Evolutionary conservation across 2,329 filamentous ascomycete species (phyloP).

Genomic region (Parafenestella ontariensis): DNA sequence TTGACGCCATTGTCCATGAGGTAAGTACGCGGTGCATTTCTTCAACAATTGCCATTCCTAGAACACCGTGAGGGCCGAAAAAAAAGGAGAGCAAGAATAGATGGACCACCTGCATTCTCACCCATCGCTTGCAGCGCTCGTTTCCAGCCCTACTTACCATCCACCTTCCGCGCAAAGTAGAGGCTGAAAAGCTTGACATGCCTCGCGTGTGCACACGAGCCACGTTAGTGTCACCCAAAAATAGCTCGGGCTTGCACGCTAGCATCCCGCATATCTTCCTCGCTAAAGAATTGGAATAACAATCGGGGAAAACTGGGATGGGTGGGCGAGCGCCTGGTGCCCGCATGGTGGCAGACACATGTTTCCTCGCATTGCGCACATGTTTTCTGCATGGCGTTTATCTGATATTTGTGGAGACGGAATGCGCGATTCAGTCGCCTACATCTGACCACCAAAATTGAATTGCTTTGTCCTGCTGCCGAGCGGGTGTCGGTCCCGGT

Average conservation of each 20-base stretch:
- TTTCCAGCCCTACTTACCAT: neutral
- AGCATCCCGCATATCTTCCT: neutral
- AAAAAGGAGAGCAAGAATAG: neutral
- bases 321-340: neutral
- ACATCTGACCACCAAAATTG: neutral
- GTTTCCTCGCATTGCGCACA: neutral
- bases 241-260: constrained; percentile 2
- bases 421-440: neutral
- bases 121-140: neutral
- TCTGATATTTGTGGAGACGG: neutral
- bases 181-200: constrained; percentile 3
- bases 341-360: constrained; percentile 3
- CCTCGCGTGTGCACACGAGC: constrained; percentile 6
- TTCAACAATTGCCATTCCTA: neutral
- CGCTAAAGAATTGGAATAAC: neutral
- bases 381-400: neutral
- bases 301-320: too few relatives aligned
- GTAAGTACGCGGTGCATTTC: neutral
- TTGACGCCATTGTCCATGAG: neutral
- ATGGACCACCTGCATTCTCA: neutral
- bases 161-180: neutral
- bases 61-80: neutral
- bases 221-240: constrained; percentile 3
- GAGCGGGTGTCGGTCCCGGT: neutral
- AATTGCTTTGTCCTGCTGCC: neutral